Evolutionary conservation across 345 rosid species (phyloP), one percentile per base, ranked within the genome.

Genomic region (Barbarea vulgaris): DNA sequence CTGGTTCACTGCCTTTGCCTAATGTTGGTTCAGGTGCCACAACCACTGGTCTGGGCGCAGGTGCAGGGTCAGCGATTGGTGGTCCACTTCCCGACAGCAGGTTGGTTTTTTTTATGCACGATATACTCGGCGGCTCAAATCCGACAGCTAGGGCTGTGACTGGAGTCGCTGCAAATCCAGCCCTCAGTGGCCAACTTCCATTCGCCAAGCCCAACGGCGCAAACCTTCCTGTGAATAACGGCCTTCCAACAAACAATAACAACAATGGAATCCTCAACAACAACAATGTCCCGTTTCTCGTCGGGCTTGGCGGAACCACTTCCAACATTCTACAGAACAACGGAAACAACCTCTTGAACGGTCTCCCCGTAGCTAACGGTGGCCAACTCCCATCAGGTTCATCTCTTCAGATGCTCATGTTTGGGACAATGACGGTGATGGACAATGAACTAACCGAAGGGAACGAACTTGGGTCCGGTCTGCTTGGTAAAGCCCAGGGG

Each of bases 191-290:
- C n/a, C 97, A 88, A 64, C 81, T 91, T 42, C 91, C 98, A n/a
- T 94, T 91, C 33, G 88, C 93, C 59, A 89, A 91, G 65, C 89
- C 94, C 6, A 91, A 86, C 1, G 97, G 96, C 2, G 90, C 93
- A 1, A 83, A 84, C 77, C 83, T 91, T 60, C 87, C 97, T 1
- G 60, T 89, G 14, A 80, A 65, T 76, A 91, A 66, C 31, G 93
- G 94, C 4, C 64, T 91, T 13, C 84, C 91, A 37, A 61, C 79
- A 14, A 79, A 84, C 79, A 88, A 25, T 74, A 86, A 85, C 77
- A 86, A 85, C 70, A 87, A 81, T 4, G 91, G 96, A 9, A 67
- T 85, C 18, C 46, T 87, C 44, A 91, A 87, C 86, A 93, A 91
- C 82, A 91, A 93, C 81, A 93, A 90, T 39, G 72, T 91, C 21